Base-by-base conservation (phyloP, 2,329 filamentous ascomycete species). In the Hortaea werneckii region DNA sequence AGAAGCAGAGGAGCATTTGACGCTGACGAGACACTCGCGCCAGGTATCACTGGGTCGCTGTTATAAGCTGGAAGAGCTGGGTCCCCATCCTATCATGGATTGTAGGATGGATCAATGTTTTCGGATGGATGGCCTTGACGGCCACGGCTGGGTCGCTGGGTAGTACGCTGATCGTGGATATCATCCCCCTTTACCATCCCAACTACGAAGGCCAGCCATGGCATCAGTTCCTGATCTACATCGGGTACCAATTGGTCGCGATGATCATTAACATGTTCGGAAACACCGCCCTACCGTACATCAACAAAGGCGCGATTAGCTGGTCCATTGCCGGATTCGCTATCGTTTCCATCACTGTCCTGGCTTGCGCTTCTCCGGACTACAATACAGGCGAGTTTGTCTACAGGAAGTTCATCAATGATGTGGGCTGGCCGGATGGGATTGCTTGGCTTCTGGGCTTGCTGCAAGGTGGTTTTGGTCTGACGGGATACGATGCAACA, bases 191-290 rank as follows among this genome's bases (percentile, higher is more conserved):
- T 32, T 75, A 80, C 62, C 67, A 81, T 52, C 68, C 76, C 0
- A 67, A 67, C 42, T 86, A 81, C 57, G 67, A 71, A 20, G 49
- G 75, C 1, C 63, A 82, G 57, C 58, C 76, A 3, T 87, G 82
- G 80, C 82, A 87, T 55, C 79, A 85, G 52, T 87, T 87, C 62
- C 67, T 86, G 28, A 80, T 87, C 41, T 87, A 86, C 62, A 72
- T 83, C 39, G 80, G 64, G 5, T 81, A 80, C 57, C 80, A 78
- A 10, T 49, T 80, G 12, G 63, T 76, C 11, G 79, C 79, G 3
- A 77, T 85, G 48, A 46, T 76, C 41, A 67, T 85, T 62, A 87
- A 87, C 51, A 76, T 78, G 1, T 82, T 85, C 52, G 68, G 75
- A 58, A 82, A 78, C 54, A 66, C 69, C 3, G 56, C 80, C 3